Conservation (phyloP, 1,139 yeast genomes). For the Hemisphaericaspora lyxosophila region DNA sequence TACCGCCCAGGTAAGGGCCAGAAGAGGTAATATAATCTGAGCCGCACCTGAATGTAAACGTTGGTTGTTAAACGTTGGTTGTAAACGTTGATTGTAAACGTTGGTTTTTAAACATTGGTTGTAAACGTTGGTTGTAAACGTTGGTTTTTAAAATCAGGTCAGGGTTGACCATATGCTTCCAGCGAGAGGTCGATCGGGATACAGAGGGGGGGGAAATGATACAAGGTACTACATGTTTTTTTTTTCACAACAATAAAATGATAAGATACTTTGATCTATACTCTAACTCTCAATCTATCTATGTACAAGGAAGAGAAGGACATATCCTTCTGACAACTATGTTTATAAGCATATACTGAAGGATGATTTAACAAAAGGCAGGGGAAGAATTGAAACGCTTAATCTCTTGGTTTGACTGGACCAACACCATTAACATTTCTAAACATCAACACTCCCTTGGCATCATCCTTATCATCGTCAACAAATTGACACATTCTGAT, state of each 20-base stretch:
- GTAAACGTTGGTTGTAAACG: too few species aligned
- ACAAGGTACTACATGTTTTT: too few species aligned
- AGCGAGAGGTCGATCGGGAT: too few species aligned
- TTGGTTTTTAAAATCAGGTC: too few species aligned
- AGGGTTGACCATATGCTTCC: too few species aligned
- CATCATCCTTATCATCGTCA: slow-evolving; percentile 62
- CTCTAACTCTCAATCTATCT: not conserved
- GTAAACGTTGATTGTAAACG: too few species aligned
- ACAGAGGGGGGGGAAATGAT: too few species aligned
- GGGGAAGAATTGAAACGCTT: slow-evolving; percentile 6
- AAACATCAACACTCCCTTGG: slow-evolving; percentile 61
- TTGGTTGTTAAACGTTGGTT: too few species aligned
- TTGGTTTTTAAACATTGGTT: too few species aligned
- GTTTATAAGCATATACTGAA: not conserved
- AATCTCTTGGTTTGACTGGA: slow-evolving; percentile 37
- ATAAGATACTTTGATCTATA: slow-evolving; percentile 7
- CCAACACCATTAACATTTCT: slow-evolving; percentile 57
- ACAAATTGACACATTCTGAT: slow-evolving; percentile 78
- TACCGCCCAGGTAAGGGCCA: too few species aligned
- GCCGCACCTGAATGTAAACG: not conserved
- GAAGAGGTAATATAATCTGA: not conserved
- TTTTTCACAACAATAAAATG: too few species aligned
- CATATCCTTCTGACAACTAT: not conserved
- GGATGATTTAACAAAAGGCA: not conserved
- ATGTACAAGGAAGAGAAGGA: not conserved